phyloP scores from a whole-genome alignment of 306 rosid species.

The Potentilla sterilis region DNA sequence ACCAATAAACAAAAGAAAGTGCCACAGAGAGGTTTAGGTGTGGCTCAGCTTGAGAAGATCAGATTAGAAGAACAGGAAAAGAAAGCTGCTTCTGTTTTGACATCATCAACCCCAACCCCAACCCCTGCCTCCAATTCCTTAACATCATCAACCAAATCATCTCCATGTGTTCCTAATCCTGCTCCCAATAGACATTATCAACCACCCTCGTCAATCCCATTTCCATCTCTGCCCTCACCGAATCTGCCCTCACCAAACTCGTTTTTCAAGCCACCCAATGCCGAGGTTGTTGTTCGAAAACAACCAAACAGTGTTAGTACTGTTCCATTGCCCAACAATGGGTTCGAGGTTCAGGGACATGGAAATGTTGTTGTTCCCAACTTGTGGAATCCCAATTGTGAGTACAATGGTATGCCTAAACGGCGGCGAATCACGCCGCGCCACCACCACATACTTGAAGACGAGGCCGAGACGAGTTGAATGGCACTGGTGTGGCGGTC shows the following conservation, averaged over 20 bases:
- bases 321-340: conserved; percentile 33
- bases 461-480: too few species aligned
- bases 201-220: conserved; percentile 34
- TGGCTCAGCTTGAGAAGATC: conserved; percentile 82
- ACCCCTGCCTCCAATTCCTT: conserved; percentile 19
- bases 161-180: conserved; percentile 29
- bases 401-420: conserved; percentile 29
- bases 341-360: conserved; percentile 41
- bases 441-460: too few species aligned
- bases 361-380: conserved; percentile 29
- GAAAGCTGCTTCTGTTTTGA: conserved; percentile 27
- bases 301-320: conserved; percentile 12
- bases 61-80: conserved; percentile 66
- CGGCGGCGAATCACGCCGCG: too few species aligned
- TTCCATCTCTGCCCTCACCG: conserved; percentile 29
- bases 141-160: conserved; percentile 37
- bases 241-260: conserved; percentile 35
- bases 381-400: conserved; percentile 36
- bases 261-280: conserved; percentile 32
- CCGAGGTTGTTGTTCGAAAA: conserved; percentile 25
- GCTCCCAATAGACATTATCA: conserved; percentile 26
- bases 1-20: conserved; percentile 52
- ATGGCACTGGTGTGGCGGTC: too few species aligned
- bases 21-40: conserved; percentile 96
- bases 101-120: conserved; percentile 28